Base-by-base conservation (phyloP, 257 asterid genomes). In the Pogostemon cablin region DNA sequence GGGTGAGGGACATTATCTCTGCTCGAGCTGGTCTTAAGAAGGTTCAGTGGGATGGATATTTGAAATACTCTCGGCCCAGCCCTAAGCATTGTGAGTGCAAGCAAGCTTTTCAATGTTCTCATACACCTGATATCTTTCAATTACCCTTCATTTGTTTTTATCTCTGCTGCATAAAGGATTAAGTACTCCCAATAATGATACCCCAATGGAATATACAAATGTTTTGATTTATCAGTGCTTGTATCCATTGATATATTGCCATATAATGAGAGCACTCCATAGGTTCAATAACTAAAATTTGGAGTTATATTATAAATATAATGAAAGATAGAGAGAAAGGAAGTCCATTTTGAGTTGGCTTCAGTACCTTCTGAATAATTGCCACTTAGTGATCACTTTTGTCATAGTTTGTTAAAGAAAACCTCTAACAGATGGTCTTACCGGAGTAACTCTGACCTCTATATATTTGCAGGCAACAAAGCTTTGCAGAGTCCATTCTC, bases 1-100 rank as follows among this genome's bases (percentile, higher is more conserved):
- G 97, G 90, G 96, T 89, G 77, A 88, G 99, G 81, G 95, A 82
- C 85, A 95, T 91, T 57, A 95, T 95, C 61, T 88, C 99, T 71
- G 88, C 86, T 70, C 84, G 99, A 72, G 99, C 86, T 42, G 84
- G 84, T 52, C 84, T 82, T 42, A 79, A 68, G 48, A 82, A 71
- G 80, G 84, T 80, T 20, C 82, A 82, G 0, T 79, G 86, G 84
- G 84, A 82, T 71, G 84, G 84, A 43, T 82, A 86, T 75, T 81
- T 95, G 82, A 95, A 95, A 77, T 91, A 95, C 85, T 88, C 97
- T 77, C 96, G 93, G 62, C 99, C 98, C 65, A 91, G 97, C 77
- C 97, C 96, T 35, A 91, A 92, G 83, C 98, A 83, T 67, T 87
- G 87, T 43, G 99, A 90, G 76, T 85, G 86, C 72, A 95, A 91